A percentile compares a stretch with the other conserved stretches of the same genome.
These are phyloP conservation scores for Pyricularia grisea DNA, from an alignment of 2,329 filamentous ascomycete species.

Conservation along the genomic window DNA sequence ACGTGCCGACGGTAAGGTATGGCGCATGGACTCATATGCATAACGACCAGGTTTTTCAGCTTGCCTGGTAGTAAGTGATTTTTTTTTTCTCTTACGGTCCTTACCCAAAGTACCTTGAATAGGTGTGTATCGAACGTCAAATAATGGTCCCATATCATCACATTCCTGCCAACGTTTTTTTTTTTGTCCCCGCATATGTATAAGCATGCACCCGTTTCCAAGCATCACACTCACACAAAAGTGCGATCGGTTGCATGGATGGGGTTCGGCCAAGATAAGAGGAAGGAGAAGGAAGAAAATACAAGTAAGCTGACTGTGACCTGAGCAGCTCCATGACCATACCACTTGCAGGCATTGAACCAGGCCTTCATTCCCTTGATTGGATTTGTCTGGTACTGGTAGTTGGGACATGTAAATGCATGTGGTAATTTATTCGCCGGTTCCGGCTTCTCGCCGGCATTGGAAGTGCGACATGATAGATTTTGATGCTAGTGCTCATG, in stretches of 20 bases:
- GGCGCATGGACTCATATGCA: not conserved
- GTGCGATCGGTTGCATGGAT: not conserved
- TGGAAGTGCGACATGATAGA: not conserved
- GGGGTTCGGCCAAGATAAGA: not conserved
- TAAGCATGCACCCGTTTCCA: not conserved
- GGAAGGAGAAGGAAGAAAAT: not conserved
- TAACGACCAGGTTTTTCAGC: too few species aligned
- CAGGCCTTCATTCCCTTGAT: not conserved
- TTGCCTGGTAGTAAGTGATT: too few species aligned
- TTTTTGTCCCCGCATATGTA: not conserved
- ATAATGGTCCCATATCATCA: not conserved
- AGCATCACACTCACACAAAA: not conserved
- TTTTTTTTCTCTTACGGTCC: too few species aligned
- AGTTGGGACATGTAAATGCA: not conserved
- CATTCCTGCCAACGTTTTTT: not conserved
- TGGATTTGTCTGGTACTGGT: not conserved
- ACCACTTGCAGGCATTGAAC: not conserved
- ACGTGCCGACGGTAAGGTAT: not conserved
- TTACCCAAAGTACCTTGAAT: too few species aligned
- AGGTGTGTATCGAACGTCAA: too few species aligned
- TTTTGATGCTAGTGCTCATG: too few species aligned
- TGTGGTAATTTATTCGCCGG: not conserved
- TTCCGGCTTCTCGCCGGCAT: not conserved
- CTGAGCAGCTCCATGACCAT: not conserved
- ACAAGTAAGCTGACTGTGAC: not conserved